Conservation (phyloP, 768 basidiomycete species). For the Boletellus ananiceps region DNA sequence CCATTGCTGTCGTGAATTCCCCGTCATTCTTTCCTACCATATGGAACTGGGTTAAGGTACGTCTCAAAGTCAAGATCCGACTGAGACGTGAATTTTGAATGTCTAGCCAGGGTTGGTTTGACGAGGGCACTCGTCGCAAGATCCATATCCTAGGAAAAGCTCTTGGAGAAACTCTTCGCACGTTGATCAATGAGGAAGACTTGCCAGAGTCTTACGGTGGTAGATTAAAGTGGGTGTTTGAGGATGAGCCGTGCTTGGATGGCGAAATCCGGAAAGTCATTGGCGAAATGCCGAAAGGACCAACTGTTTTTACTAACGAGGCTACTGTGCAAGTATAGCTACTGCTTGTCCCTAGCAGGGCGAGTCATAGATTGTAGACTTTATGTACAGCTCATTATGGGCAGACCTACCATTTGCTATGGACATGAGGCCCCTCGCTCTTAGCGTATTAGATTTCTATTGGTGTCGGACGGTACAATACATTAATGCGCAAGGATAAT, state of each 20-base stretch:
- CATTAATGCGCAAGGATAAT: slow-evolving; percentile 26
- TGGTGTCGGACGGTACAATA: slow-evolving; percentile 21
- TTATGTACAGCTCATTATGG: too few relatives aligned
- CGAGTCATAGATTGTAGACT: too few relatives aligned
- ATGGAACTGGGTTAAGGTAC: slow-evolving; percentile 80
- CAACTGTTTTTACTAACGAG: slow-evolving; percentile 47
- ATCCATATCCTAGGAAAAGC: slow-evolving; percentile 69
- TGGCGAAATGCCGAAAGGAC: slow-evolving; percentile 52
- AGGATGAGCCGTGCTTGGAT: slow-evolving; percentile 64
- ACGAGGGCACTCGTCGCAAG: slow-evolving; percentile 72
- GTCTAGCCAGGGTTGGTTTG: slow-evolving; percentile 61
- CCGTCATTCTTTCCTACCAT: slow-evolving; percentile 80
- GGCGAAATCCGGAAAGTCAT: slow-evolving; percentile 43
- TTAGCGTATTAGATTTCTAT: slow-evolving; percentile 9
- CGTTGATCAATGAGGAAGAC: slow-evolving; percentile 43
- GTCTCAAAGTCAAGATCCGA: background rate
- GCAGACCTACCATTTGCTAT: too few relatives aligned
- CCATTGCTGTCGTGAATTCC: slow-evolving; percentile 69
- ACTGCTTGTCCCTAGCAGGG: too few relatives aligned
- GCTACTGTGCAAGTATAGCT: slow-evolving; percentile 27
- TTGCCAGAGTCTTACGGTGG: slow-evolving; percentile 76
- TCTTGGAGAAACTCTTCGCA: slow-evolving; percentile 46
- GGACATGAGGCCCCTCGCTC: too few relatives aligned
- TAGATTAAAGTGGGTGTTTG: slow-evolving; percentile 63
- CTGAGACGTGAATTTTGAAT: background rate